Base-by-base conservation (phyloP, 192 early-diverging fungal species). In the Coemansia sp. region DNA sequence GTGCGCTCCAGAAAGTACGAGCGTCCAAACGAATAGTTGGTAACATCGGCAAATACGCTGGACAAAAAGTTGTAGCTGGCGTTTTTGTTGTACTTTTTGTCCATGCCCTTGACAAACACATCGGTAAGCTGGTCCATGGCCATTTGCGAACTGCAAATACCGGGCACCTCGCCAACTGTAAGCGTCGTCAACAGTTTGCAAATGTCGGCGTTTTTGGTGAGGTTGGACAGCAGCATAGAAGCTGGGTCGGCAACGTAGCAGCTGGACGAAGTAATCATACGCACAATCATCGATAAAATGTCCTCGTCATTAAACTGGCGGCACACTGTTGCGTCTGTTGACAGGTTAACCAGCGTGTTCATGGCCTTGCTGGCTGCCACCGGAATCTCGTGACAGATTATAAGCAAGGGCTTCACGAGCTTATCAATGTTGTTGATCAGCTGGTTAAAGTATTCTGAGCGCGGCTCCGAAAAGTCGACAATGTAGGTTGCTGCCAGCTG, bases 151-250 rank as follows among this genome's bases (percentile, higher is more conserved):
- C 68, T 76, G 26, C 76, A 84, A 8, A 73, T 75, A 21, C 59
- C 61, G 8, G 75, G 40, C 21, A 51, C 80, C 56, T 37, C 56
- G 62, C 42, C 60, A 17, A 63, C 60, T 20, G 51, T 64, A 12
- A 96, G 81, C 93, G 97, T 94, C 61, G 89, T 70, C 25, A 52
- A 40, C 3, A 91, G 75, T 73, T 94, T 92, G 6, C 91, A 87
- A 11, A 93, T 55, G 12, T 93, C 78, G 15, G 17, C 38, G 21
- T 36, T 31, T 61, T 95, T 94, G 47, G 93, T 86, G 62, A 95
- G 79, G 74, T 98, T 98, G 63, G 93, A 95, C 26, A 98, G 72
- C n/a, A 97, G 82, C 96, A 97, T 97, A 61, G 89, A 73, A 20
- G 56, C 56, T 1, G 92, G 76, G 74, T 96, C 94, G 6, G 92